Evolutionary conservation across 176 grass and related monocot genomes (phyloP).

Genomic region (Rhynchospora breviuscula): DNA sequence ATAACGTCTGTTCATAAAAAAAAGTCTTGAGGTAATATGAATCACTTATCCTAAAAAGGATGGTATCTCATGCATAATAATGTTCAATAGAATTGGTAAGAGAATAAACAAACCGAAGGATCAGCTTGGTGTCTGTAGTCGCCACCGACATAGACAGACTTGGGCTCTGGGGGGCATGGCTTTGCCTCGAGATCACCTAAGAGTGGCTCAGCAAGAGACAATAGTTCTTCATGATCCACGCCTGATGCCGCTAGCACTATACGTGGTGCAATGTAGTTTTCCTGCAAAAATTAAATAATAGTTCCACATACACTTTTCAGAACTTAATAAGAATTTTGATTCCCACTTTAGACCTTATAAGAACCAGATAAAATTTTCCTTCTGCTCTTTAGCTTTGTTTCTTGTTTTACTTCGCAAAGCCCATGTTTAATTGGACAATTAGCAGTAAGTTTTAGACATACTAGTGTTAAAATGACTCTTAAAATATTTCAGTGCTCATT

Average conservation of each 20-base stretch:
- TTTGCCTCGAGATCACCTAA: constrained; percentile 62
- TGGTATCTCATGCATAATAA: not conserved
- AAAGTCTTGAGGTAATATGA: not conserved
- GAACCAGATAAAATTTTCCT: not conserved
- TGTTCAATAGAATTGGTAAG: not conserved
- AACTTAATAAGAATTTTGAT: not conserved
- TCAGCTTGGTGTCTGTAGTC: constrained; percentile 66
- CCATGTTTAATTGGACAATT: not conserved
- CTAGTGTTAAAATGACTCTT: not conserved
- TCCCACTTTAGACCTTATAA: not conserved
- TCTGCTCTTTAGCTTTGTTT: not conserved
- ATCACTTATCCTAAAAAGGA: not conserved
- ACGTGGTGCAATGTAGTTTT: constrained; percentile 65
- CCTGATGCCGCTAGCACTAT: constrained; percentile 90
- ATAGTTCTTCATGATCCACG: constrained; percentile 70
- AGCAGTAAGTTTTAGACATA: not conserved
- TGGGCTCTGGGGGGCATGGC: constrained; percentile 41
- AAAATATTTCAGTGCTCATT: not conserved
- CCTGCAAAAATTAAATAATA: constrained; percentile 42
- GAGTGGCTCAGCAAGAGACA: constrained; percentile 73
- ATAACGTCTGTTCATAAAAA: not conserved
- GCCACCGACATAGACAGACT: constrained; percentile 76
- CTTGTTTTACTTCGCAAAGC: not conserved
- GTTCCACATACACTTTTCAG: not conserved
- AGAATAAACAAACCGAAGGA: constrained; percentile 44